phyloP scores from a whole-genome alignment of 2,329 filamentous ascomycete genomes.

The Anthostomella pinea region DNA sequence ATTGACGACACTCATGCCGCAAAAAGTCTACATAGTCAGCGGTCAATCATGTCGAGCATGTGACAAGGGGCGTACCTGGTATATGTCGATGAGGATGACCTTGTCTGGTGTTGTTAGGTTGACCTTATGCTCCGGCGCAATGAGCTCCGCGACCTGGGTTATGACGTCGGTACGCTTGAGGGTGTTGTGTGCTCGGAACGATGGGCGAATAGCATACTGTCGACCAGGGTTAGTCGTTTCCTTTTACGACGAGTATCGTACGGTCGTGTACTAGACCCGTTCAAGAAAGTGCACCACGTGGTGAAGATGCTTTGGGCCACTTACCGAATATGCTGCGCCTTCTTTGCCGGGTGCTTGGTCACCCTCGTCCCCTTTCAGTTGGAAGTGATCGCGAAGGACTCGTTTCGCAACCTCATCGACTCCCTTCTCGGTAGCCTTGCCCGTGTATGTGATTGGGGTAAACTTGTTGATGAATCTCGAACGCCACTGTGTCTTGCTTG shows the following conservation, averaged over 20 bases:
- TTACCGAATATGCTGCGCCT: conserved; percentile 39
- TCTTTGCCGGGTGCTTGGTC: conserved; percentile 10
- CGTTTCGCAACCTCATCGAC: conserved; percentile 61
- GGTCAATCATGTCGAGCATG: conserved; percentile 1
- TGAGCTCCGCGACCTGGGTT: conserved; percentile 63
- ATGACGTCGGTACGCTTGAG: conserved; percentile 69
- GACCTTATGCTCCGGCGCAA: conserved; percentile 69
- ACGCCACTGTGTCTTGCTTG: conserved; percentile 42
- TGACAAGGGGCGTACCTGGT: conserved; percentile 56
- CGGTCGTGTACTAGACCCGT: background rate
- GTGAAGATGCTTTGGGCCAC: too few species aligned
- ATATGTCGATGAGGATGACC: conserved; percentile 76
- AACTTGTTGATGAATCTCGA: conserved; percentile 60
- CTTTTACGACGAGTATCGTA: background rate
- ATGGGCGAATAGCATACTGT: conserved; percentile 83
- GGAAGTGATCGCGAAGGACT: conserved; percentile 64
- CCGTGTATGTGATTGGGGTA: conserved; percentile 44
- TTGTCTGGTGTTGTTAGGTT: conserved; percentile 76
- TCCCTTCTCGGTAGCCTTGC: conserved; percentile 67
- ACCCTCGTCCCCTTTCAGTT: conserved; percentile 32
- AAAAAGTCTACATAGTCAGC: conserved; percentile 56
- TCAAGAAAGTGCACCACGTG: too few species aligned
- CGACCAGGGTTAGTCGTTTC: conserved; percentile 8
- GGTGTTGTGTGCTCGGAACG: conserved; percentile 68
- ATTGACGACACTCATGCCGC: conserved; percentile 76